phyloP scores from a whole-genome alignment of 2,329 filamentous ascomycete genomes.

The Seiridium cupressi region DNA sequence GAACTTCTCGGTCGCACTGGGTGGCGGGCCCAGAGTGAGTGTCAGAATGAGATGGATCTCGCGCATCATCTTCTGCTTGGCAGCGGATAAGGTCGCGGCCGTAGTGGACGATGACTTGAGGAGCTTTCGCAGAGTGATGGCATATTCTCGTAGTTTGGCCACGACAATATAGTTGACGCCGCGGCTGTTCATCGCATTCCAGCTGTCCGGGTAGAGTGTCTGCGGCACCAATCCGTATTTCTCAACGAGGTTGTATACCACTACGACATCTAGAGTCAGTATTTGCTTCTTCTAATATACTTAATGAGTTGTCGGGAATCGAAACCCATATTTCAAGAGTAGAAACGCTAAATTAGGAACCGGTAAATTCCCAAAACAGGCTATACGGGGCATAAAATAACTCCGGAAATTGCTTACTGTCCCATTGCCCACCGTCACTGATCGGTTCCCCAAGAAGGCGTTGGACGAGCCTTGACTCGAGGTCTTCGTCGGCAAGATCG shows the following conservation, averaged over 20 bases:
- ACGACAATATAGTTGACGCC: constrained; percentile 74
- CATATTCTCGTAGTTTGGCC: constrained; percentile 84
- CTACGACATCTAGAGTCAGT: too few relatives aligned
- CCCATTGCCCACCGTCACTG: constrained; percentile 84
- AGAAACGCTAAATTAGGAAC: too few relatives aligned
- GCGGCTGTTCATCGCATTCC: constrained; percentile 70
- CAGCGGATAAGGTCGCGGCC: constrained; percentile 38
- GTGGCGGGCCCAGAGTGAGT: constrained; percentile 77
- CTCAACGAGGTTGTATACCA: constrained; percentile 77
- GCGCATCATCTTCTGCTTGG: constrained; percentile 73
- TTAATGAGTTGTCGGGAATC: too few relatives aligned
- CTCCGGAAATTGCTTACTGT: too few relatives aligned
- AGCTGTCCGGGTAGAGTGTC: constrained; percentile 76
- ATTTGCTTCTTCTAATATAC: too few relatives aligned
- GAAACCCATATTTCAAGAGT: too few relatives aligned
- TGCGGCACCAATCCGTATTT: constrained; percentile 92
- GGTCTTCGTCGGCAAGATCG: constrained; percentile 66
- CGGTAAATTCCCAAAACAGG: too few relatives aligned
- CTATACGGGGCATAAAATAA: too few relatives aligned
- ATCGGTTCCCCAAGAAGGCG: constrained; percentile 66
- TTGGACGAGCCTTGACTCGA: constrained; percentile 73
- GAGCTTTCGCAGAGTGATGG: constrained; percentile 66
- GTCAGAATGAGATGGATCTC: constrained; percentile 82
- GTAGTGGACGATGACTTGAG: constrained; percentile 33
- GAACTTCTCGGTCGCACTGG: constrained; percentile 66